These are phyloP conservation scores for Pseudopyricularia cyperi DNA, from an alignment of 2,329 filamentous ascomycete species.

Conservation along the genomic window DNA sequence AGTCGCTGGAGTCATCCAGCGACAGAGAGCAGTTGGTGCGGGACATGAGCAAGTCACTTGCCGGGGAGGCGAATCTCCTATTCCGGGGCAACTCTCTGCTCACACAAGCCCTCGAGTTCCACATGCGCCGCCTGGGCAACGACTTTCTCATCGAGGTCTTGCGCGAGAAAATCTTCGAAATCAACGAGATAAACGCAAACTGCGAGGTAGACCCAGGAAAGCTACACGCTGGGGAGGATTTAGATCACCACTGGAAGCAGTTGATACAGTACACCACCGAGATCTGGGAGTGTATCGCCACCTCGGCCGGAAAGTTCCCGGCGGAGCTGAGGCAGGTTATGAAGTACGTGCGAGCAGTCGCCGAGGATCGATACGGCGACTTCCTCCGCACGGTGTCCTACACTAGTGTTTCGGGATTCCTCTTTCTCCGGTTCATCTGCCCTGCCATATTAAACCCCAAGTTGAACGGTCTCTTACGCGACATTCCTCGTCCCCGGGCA, in stretches of 20 bases:
- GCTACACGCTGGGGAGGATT: slow-evolving; percentile 50
- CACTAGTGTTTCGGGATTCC: slow-evolving; percentile 86
- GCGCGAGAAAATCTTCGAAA: slow-evolving; percentile 73
- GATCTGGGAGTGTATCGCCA: slow-evolving; percentile 72
- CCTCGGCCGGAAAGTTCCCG: slow-evolving; percentile 63
- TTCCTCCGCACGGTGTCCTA: slow-evolving; percentile 83
- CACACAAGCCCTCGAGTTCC: slow-evolving; percentile 84
- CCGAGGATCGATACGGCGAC: slow-evolving; percentile 88
- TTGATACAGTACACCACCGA: slow-evolving; percentile 66
- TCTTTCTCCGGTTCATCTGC: slow-evolving; percentile 91
- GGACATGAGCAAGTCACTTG: slow-evolving; percentile 66
- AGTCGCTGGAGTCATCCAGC: slow-evolving; percentile 47
- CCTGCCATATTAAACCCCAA: slow-evolving; percentile 94
- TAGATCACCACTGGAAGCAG: slow-evolving; percentile 72
- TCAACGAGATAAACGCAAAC: slow-evolving; percentile 80
- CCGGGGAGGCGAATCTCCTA: slow-evolving; percentile 82
- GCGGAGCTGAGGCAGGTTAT: slow-evolving; percentile 74
- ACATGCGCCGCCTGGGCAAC: slow-evolving; percentile 88
- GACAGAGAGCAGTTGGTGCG: slow-evolving; percentile 62
- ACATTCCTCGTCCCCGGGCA: slow-evolving; percentile 70
- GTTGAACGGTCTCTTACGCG: slow-evolving; percentile 71
- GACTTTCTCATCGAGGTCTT: slow-evolving; percentile 85
- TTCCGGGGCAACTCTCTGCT: slow-evolving; percentile 91
- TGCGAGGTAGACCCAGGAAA: slow-evolving; percentile 92
- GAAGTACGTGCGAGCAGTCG: slow-evolving; percentile 82